Percentiles rank a stretch among this genome's conserved stretches.
phyloP scores from a whole-genome alignment of 169 alveolate species.

The Neospora caninum region DNA sequence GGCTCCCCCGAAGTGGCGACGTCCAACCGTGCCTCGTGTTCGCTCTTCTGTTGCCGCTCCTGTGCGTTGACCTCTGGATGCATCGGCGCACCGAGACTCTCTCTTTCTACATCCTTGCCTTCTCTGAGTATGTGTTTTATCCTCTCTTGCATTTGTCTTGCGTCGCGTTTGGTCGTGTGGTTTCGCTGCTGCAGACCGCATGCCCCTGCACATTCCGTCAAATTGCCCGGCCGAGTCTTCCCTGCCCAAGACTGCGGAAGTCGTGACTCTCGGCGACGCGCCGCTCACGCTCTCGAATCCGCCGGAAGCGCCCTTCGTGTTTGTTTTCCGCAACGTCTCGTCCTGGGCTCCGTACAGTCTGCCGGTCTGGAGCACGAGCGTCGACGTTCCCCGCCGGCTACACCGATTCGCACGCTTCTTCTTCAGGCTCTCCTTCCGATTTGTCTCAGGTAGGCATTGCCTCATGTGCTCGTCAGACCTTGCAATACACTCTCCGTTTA shows the following conservation, averaged over 20 bases:
- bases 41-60: too few species aligned
- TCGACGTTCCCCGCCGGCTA: constrained; percentile 56
- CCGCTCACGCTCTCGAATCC: neutral
- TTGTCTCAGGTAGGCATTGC: constrained; percentile 34
- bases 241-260: constrained; percentile 39
- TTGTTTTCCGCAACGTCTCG: constrained; percentile 23
- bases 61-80: too few species aligned
- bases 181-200: constrained; percentile 33
- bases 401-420: constrained; percentile 66
- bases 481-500: too few species aligned
- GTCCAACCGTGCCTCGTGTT: too few species aligned
- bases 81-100: too few species aligned
- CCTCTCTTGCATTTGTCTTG: neutral
- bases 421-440: constrained; percentile 46
- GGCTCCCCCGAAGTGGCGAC: too few species aligned
- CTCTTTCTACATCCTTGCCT: too few species aligned
- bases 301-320: constrained; percentile 43
- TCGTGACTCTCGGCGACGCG: constrained; percentile 37
- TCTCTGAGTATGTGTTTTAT: too few species aligned
- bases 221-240: constrained; percentile 47
- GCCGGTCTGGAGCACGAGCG: constrained; percentile 33
- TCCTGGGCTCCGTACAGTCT: constrained; percentile 58
- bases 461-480: too few species aligned
- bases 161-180: neutral
- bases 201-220: constrained; percentile 58